These are phyloP conservation scores for Vigna nakashimae DNA, from an alignment of 306 rosid species.

Conservation along the genomic window DNA sequence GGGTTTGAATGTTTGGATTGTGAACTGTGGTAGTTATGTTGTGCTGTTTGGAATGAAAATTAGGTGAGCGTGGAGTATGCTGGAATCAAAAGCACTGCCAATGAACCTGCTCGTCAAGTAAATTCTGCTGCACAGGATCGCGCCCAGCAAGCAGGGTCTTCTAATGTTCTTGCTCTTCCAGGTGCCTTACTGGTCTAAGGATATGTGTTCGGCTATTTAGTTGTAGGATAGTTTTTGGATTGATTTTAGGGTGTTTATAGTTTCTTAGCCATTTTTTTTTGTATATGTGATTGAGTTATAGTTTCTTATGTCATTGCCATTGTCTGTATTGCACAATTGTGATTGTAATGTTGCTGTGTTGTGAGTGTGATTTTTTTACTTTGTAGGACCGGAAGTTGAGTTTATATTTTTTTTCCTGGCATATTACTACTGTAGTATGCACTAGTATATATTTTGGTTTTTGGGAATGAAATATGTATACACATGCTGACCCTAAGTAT, in stretches of 20 bases:
- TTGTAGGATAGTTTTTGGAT: neutral
- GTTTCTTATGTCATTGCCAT: constrained; percentile 4
- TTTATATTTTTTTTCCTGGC: neutral
- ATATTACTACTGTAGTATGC: neutral
- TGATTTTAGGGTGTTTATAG: neutral
- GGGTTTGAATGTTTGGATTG: neutral
- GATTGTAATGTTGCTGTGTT: neutral
- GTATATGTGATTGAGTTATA: neutral
- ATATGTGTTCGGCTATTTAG: neutral
- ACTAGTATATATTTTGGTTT: neutral
- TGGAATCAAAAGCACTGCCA: constrained; percentile 55
- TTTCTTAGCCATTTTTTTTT: neutral
- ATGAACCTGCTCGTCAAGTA: constrained; percentile 58
- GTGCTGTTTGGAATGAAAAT: constrained; percentile 30
- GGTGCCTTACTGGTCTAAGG: constrained; percentile 50
- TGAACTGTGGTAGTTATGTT: neutral
- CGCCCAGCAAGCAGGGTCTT: constrained; percentile 56
- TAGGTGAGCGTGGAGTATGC: constrained; percentile 80
- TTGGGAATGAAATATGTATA: neutral
- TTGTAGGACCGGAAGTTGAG: neutral
- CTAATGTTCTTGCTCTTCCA: constrained; percentile 77
- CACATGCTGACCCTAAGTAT: constrained; percentile 1
- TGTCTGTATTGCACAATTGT: neutral
- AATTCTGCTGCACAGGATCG: constrained; percentile 48
- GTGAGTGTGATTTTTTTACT: neutral